Conservation (phyloP, 176 grass and related monocot species). For the Ananas comosus region DNA sequence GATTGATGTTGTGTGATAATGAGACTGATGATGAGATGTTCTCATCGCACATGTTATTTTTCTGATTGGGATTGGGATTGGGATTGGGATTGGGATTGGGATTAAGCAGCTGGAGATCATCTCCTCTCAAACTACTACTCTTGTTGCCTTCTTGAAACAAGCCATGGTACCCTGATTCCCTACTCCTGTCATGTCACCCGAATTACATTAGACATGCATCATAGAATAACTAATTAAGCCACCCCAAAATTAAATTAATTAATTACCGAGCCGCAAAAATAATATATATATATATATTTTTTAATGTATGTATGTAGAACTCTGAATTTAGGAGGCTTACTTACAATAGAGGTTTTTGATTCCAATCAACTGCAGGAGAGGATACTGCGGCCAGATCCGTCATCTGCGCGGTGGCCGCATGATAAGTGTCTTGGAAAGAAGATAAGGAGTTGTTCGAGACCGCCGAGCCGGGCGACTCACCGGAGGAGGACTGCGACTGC, state of each 20-base stretch:
- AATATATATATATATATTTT: too few relatives aligned
- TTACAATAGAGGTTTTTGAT: constrained; percentile 51
- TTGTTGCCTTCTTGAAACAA: too few relatives aligned
- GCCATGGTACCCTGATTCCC: too few relatives aligned
- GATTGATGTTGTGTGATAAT: constrained; percentile 1
- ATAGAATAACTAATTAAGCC: too few relatives aligned
- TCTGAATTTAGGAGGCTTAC: constrained; percentile 20
- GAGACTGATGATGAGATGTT: not conserved
- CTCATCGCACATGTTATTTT: not conserved
- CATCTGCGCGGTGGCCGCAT: constrained; percentile 12
- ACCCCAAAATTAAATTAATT: too few relatives aligned
- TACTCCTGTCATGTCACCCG: too few relatives aligned
- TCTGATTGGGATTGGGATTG: not conserved
- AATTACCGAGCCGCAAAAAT: too few relatives aligned
- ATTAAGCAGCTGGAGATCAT: too few relatives aligned
- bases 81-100: too few relatives aligned
- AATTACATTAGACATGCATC: too few relatives aligned
- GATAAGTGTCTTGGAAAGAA: constrained; percentile 37
- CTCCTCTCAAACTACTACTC: too few relatives aligned
- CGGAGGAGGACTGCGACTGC: not conserved
- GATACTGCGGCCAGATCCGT: constrained; percentile 24
- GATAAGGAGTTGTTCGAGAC: constrained; percentile 38
- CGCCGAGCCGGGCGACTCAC: constrained; percentile 28
- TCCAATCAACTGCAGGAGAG: constrained; percentile 40
- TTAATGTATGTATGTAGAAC: not conserved